Evolutionary conservation across 2,329 filamentous ascomycete genomes (phyloP), one percentile per base, ranked within the genome.

Genomic region (Beauveria australis): DNA sequence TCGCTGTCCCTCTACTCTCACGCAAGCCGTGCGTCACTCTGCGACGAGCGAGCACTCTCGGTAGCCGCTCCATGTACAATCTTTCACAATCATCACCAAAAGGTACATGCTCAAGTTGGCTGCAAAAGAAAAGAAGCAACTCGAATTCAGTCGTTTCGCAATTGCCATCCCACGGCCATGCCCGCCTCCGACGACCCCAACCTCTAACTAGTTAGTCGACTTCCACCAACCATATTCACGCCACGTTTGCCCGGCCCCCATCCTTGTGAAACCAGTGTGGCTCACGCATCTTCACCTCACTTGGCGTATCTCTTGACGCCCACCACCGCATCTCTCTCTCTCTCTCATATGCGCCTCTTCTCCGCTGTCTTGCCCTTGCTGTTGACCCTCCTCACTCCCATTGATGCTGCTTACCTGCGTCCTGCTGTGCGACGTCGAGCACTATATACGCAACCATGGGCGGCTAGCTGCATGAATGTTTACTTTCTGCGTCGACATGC

Each of bases 181-280:
- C 26, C 41, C 26, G n/a, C 52, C 30, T 44, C 52, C 52, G 40
- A 54, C 22, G 22, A 24, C 9, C 44, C 49, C 30, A 26, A 41
- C 37, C 19, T 22, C 14, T 30, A 30, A n/a, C 40, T 14, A 10
- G 18, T 40, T 24, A 12, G 22, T 22, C 18, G 7, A 4, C 48
- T 14, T 10, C n/a, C 28, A 33, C 48, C 30, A 37, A 48, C 49
- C 49, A 33, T 16, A n/a, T 40, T 26, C 54, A 47, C 54, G 26
- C 54, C 53, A 47, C 16, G 28, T 7, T 3, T 24, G 30, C 24
- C 30, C 28, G n/a, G 30, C 30, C 28, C 30, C 54, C 54, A 57
- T 57, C 22, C 19, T 57, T 44, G 40, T 57, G 54, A 57, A 57
- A 57, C 54, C 44, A 49, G 10, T 57, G 46, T 48, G 14, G 22